Evolutionary conservation across 2,329 filamentous ascomycete genomes (phyloP), one percentile per base, ranked within the genome.

Genomic region (Sphaerostilbella broomeana): DNA sequence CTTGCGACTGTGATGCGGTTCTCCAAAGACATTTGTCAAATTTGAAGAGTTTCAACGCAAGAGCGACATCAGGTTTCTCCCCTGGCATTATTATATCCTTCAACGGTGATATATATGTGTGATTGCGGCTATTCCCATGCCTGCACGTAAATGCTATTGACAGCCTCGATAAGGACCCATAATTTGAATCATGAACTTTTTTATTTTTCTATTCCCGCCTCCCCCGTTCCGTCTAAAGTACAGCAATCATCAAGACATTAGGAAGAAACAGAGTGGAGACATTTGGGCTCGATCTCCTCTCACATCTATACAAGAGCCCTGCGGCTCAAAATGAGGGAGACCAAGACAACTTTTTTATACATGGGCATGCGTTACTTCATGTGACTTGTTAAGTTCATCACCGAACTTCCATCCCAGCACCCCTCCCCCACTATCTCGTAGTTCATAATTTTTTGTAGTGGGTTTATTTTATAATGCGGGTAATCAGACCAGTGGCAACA

Each of bases 401-500:
- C n/a, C n/a, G n/a, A n/a, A n/a, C 35, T 31, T 20, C 36, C 26
- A 21, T 39, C 28, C 38, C 32, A 37, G 31, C 34, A 32, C 20
- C 20, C 38, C 30, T n/a, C n/a, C n/a, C 29, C 30, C 31, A 32
- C 38, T 37, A 28, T 32, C 33, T 21, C 51, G 43, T 21, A 13
- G 27, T 31, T 46, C 34, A 38, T 34, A 19, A 8, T 13, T 38
- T 29, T 20, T 43, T 25, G 16, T 20, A 21, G 9, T 15, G 8
- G 12, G n/a, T 51, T 70, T 75, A 78, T 57, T 75, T 65, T 38
- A 79, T 47, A 58, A 92, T 81, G 56, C 81, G 80, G 50, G 86
- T 92, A 55, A 88, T 74, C 53, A 92, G 71, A 64, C 86, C 86
- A 54, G 86, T 92, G 53, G 85, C 86, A 43, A 92, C 84, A 45